Percentiles rank a stretch among this genome's conserved stretches.
These are phyloP conservation scores for Alternaria sp. DNA, from an alignment of 2,329 filamentous ascomycete genomes.

Conservation along the genomic window DNA sequence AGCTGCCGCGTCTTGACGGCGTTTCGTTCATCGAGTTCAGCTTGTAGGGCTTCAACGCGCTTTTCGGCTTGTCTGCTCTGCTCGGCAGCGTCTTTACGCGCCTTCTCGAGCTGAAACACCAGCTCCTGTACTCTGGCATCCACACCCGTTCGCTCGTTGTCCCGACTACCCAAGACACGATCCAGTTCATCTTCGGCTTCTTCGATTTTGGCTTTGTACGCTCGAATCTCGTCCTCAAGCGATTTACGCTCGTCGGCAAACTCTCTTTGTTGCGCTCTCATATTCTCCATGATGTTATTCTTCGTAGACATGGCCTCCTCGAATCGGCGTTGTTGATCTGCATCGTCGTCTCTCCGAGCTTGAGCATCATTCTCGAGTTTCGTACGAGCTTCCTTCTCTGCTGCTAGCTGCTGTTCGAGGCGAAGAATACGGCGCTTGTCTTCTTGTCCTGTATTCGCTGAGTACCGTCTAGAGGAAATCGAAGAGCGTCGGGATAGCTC, in stretches of 20 bases:
- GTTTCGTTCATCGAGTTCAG: constrained; percentile 64
- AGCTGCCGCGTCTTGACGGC: constrained; percentile 45
- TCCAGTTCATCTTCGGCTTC: constrained; percentile 94
- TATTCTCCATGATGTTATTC: constrained; percentile 90
- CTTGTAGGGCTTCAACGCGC: constrained; percentile 61
- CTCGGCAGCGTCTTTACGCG: constrained; percentile 60
- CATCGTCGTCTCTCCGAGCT: constrained; percentile 62
- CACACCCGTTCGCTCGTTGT: constrained; percentile 77
- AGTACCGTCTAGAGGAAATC: constrained; percentile 67
- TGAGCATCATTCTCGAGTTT: constrained; percentile 75
- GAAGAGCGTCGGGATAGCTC: constrained; percentile 66
- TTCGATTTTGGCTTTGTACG: constrained; percentile 79
- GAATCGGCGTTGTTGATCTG: constrained; percentile 72
- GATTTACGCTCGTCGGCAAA: constrained; percentile 85
- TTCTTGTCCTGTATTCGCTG: constrained; percentile 68
- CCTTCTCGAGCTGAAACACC: constrained; percentile 73
- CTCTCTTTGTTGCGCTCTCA: constrained; percentile 89
- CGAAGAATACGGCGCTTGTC: constrained; percentile 68
- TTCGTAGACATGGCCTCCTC: constrained; percentile 92
- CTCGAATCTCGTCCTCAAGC: constrained; percentile 80
- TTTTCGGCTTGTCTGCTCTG: constrained; percentile 56
- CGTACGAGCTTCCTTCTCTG: constrained; percentile 73
- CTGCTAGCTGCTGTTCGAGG: constrained; percentile 79
- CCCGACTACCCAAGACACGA: constrained; percentile 79
- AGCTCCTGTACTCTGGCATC: constrained; percentile 74